phyloP scores from a whole-genome alignment of 495 filamentous ascomycete species.

The Penicillium flavigenum region DNA sequence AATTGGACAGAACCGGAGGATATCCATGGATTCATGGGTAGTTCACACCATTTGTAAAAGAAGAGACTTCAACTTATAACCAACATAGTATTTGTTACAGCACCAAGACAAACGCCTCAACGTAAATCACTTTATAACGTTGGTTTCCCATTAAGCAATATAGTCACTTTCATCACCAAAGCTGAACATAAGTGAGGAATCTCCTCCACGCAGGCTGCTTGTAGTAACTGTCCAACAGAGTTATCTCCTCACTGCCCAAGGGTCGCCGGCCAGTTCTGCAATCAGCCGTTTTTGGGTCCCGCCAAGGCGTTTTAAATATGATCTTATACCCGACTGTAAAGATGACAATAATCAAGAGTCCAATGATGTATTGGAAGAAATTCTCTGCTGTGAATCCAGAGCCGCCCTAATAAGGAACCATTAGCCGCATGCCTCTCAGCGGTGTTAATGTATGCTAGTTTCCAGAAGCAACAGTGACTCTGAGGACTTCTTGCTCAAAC shows the following conservation, averaged over 20 bases:
- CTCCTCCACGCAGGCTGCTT: background rate
- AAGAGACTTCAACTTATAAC: too few relatives aligned
- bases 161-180: background rate
- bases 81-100: too few relatives aligned
- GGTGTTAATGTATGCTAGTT: too few relatives aligned
- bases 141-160: too few relatives aligned
- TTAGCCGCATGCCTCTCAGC: too few relatives aligned
- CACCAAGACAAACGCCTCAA: too few relatives aligned
- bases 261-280: background rate
- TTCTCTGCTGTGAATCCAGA: slow-evolving; percentile 18
- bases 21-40: too few relatives aligned
- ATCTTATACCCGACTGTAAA: slow-evolving; percentile 27
- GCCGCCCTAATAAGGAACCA: background rate
- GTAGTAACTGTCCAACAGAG: background rate
- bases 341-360: slow-evolving; percentile 24
- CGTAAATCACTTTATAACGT: too few relatives aligned
- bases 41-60: too few relatives aligned
- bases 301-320: slow-evolving; percentile 21
- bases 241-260: background rate
- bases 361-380: slow-evolving; percentile 37
- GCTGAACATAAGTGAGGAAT: background rate
- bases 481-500: too few relatives aligned
- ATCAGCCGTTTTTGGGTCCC: slow-evolving; percentile 16
- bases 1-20: too few relatives aligned
- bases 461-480: too few relatives aligned